Evolutionary conservation across 2,329 filamentous ascomycete species (phyloP).

Genomic region (Aspergillus sp.): DNA sequence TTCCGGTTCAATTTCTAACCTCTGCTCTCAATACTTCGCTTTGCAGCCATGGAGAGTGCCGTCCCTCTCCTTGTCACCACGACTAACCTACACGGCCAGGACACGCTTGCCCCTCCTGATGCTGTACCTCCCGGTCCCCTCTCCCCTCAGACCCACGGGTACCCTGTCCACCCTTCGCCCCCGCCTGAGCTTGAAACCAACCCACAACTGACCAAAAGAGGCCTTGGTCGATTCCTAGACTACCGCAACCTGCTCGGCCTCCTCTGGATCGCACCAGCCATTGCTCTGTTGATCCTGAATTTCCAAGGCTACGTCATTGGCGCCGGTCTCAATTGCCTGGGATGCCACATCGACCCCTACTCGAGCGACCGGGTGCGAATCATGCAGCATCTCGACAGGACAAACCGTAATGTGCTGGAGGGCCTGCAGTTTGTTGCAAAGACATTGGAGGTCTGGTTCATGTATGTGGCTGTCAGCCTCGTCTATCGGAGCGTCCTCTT

Average conservation of each 20-base stretch:
- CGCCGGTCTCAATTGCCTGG: not conserved
- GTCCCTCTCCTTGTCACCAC: no score
- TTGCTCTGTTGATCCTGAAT: not conserved
- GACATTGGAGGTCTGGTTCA: not conserved
- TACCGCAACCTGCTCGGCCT: not conserved
- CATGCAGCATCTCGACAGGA: not conserved
- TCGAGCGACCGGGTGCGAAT: not conserved
- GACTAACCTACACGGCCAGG: not conserved
- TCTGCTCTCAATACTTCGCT: not conserved
- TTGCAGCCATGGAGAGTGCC: no score
- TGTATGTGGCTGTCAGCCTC: not conserved
- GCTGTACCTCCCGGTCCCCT: not conserved
- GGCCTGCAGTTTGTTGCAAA: not conserved
- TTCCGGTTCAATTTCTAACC: not conserved
- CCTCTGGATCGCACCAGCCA: not conserved
- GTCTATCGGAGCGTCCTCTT: not conserved
- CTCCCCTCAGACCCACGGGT: not conserved
- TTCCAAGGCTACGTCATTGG: not conserved
- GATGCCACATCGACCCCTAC: not conserved
- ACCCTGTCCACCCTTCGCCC: not conserved
- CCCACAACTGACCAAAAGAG: not conserved
- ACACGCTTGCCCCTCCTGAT: not conserved
- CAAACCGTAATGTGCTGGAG: not conserved
- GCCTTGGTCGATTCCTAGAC: not conserved
- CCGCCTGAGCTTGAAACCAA: not conserved